Conservation (phyloP, 192 early-diverging fungal genomes). For the Chytriomyces hyalinus region DNA sequence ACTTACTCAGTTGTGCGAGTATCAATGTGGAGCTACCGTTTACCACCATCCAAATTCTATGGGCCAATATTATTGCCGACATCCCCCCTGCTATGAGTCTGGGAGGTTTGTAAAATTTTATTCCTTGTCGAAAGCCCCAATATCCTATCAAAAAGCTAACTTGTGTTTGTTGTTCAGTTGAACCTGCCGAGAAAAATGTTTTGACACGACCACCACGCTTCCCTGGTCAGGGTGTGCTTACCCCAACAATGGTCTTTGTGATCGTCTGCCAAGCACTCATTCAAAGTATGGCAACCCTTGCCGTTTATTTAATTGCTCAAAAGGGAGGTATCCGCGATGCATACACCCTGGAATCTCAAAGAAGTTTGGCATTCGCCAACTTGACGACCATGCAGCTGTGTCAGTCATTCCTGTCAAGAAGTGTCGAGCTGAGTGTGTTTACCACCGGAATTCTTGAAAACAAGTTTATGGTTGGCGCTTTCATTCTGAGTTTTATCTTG, state of each 20-base stretch:
- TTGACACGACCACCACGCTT: slow-evolving; percentile 85
- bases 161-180: slow-evolving; percentile 51
- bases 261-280: slow-evolving; percentile 80
- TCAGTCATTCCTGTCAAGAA: slow-evolving; percentile 85
- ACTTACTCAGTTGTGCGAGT: slow-evolving; percentile 53
- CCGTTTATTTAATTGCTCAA: slow-evolving; percentile 39
- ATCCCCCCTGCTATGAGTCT: slow-evolving; percentile 94
- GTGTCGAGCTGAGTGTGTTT: slow-evolving; percentile 75
- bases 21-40: slow-evolving; percentile 85
- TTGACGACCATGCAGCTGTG: slow-evolving; percentile 87
- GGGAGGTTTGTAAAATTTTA: slow-evolving; percentile 53
- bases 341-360: slow-evolving; percentile 46
- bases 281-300: slow-evolving; percentile 61
- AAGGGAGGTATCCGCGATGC: slow-evolving; percentile 34
- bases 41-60: slow-evolving; percentile 92
- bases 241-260: slow-evolving; percentile 60
- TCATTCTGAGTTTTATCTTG: slow-evolving; percentile 68
- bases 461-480: slow-evolving; percentile 79
- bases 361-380: slow-evolving; percentile 74
- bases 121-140: background rate
- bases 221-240: slow-evolving; percentile 77
- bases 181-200: slow-evolving; percentile 82
- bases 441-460: slow-evolving; percentile 76
- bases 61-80: slow-evolving; percentile 98
- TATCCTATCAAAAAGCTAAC: background rate